These are phyloP conservation scores for Dothideomycetidae sp. DNA, from an alignment of 2,329 filamentous ascomycete species.

Conservation along the genomic window DNA sequence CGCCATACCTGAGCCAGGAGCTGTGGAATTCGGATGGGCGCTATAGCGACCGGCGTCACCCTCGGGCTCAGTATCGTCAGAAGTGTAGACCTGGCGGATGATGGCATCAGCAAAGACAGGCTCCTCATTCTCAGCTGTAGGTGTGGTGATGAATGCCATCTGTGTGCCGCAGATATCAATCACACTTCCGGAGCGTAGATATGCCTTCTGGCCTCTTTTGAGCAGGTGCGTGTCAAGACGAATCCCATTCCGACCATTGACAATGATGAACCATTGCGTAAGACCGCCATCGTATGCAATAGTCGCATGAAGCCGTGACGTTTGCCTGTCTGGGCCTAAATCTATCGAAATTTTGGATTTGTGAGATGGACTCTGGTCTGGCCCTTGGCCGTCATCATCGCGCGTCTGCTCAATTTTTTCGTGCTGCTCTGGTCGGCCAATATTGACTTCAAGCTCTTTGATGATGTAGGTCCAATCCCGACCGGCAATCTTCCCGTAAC, in stretches of 20 bases:
- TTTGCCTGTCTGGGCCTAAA: slow-evolving; percentile 42
- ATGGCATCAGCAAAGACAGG: slow-evolving; percentile 39
- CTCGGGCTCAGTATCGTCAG: slow-evolving; percentile 27
- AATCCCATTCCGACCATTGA: slow-evolving; percentile 84
- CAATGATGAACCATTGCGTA: slow-evolving; percentile 63
- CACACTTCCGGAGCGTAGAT: slow-evolving; percentile 72
- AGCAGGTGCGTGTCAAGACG: slow-evolving; percentile 63
- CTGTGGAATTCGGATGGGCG: slow-evolving; percentile 19
- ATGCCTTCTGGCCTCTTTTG: slow-evolving; percentile 49
- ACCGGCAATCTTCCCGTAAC: slow-evolving; percentile 71
- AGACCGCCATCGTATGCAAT: slow-evolving; percentile 32
- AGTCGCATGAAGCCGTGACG: slow-evolving; percentile 36
- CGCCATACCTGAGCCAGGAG: slow-evolving; percentile 10
- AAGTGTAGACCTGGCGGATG: slow-evolving; percentile 26
- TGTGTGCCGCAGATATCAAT: slow-evolving; percentile 85
- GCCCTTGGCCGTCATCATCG: slow-evolving; percentile 14
- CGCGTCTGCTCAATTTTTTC: slow-evolving; percentile 16
- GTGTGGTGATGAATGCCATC: slow-evolving; percentile 97
- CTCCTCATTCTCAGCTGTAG: slow-evolving; percentile 56
- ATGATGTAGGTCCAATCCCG: slow-evolving; percentile 78
- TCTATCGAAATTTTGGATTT: slow-evolving; percentile 62
- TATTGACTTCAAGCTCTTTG: slow-evolving; percentile 58
- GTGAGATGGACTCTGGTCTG: slow-evolving; percentile 13
- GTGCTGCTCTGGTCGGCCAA: slow-evolving; percentile 46
- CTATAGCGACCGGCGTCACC: slow-evolving; percentile 15